phyloP scores from a whole-genome alignment of 768 basidiomycete genomes.

The Termitomyces sp. region DNA sequence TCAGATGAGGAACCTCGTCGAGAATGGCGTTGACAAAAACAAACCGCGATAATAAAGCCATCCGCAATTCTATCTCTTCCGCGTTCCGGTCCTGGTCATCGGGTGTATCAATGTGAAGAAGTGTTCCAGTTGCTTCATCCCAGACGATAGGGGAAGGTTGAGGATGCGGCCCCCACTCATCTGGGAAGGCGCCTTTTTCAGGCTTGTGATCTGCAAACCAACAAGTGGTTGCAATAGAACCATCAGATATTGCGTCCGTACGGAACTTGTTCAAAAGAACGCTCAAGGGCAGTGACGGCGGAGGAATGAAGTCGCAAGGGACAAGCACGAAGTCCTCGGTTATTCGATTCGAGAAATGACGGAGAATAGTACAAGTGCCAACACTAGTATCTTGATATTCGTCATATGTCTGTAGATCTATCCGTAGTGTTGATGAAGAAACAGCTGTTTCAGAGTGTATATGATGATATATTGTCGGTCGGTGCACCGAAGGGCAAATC shows the following conservation, averaged over 20 bases:
- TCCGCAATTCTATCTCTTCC: constrained; percentile 69
- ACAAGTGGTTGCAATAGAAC: constrained; percentile 58
- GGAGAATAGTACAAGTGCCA: constrained; percentile 72
- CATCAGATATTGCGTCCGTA: constrained; percentile 57
- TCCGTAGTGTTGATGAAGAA: constrained; percentile 57
- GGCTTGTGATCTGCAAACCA: constrained; percentile 50
- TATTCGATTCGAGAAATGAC: constrained; percentile 72
- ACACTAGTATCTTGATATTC: constrained; percentile 59
- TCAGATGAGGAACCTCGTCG: constrained; percentile 1
- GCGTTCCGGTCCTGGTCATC: constrained; percentile 62
- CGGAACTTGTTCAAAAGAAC: constrained; percentile 79
- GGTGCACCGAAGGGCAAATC: constrained; percentile 77
- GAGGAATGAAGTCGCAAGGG: constrained; percentile 87
- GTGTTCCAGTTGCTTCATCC: constrained; percentile 58
- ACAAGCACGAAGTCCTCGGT: constrained; percentile 83
- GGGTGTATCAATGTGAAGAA: constrained; percentile 68
- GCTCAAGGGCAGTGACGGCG: constrained; percentile 63
- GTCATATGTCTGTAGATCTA: constrained; percentile 79
- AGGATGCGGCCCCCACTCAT: constrained; percentile 59
- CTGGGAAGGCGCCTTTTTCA: constrained; percentile 50
- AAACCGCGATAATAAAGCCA: constrained; percentile 68
- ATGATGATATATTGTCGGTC: constrained; percentile 73
- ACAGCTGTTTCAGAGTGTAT: constrained; percentile 63
- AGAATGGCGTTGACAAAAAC: constrained; percentile 6
- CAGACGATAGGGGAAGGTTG: constrained; percentile 53